Evolutionary conservation across 345 rosid genomes (phyloP), one percentile per base, ranked within the genome.

Genomic region (Bruguiera gymnorhiza): DNA sequence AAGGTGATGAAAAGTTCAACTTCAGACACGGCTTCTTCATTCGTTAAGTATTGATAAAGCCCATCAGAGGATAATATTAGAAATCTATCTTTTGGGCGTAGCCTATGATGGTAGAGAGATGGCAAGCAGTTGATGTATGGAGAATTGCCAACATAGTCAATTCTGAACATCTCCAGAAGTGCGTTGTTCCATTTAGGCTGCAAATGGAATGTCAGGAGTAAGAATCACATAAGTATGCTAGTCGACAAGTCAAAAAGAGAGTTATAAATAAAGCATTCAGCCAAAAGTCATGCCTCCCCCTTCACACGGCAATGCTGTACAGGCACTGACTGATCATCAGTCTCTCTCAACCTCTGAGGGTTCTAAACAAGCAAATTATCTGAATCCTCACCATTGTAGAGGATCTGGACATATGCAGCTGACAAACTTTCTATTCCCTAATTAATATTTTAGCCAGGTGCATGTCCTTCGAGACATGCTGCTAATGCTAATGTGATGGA

Each of bases 131-230:
- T 88, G 65, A 95, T 68, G 85, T 95, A 95, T 0, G 98, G 94
- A 3, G 88, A 84, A 59, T 78, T 76, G 23, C 99, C 99, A 15
- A 92, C 56, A 72, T 90, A 95, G 71, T 92, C 83, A 20, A 92
- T 87, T 73, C 92, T 83, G 74, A 95, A 90, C 90, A 88, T 87
- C 81, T 88, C 96, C 23, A 86, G 75, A 43, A 95, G 81, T 19
- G 96, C 94, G 57, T 90, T 81, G 74, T 95, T 95, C 98, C 97
- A 90, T 71, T 85, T 89, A 4, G 88, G 94, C 99, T 95, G 86
- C 69, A 73, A 10, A 65, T 27, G 18, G 60, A 15, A 66, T 65
- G 65, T 51, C 57, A 67, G 39, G 37, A 23, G n/a, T 64, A 63
- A 73, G 67, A 63, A 43, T 32, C 34, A 39, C 34, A 52, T 29